phyloP scores from a whole-genome alignment of 257 asterid species.

The Solanum piurae region DNA sequence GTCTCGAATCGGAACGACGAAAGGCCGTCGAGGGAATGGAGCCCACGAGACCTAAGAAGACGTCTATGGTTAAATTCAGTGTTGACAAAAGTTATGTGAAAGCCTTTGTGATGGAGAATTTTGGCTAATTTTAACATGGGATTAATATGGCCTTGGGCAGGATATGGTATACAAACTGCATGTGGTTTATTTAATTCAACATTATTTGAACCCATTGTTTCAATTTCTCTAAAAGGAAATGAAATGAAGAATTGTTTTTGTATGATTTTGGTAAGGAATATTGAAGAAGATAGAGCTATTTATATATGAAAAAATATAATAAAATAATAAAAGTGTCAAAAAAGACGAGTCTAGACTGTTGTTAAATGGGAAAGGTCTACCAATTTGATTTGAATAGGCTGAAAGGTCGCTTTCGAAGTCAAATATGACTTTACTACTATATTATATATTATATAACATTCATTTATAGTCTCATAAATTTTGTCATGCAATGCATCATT shows the following conservation, averaged over 20 bases:
- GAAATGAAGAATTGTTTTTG: neutral
- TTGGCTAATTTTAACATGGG: neutral
- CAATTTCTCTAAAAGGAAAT: neutral
- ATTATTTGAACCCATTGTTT: neutral
- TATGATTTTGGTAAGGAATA: neutral
- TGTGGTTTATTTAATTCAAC: neutral
- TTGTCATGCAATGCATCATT: neutral
- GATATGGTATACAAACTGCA: neutral
- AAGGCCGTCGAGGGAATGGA: neutral
- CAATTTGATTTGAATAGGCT: neutral
- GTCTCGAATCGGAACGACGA: neutral
- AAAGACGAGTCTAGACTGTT: neutral
- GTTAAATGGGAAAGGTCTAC: neutral
- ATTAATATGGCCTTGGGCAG: neutral
- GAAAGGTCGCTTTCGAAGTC: neutral
- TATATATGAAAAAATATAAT: neutral
- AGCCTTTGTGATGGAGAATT: neutral
- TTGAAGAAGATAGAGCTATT: neutral
- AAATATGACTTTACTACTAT: neutral
- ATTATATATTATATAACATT: neutral
- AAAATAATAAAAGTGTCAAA: neutral
- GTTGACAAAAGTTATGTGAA: neutral
- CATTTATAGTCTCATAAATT: neutral
- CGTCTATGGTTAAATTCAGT: neutral
- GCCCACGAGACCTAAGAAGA: neutral